phyloP scores from a whole-genome alignment of 345 rosid genomes.

The Eucalyptus brandiana region DNA sequence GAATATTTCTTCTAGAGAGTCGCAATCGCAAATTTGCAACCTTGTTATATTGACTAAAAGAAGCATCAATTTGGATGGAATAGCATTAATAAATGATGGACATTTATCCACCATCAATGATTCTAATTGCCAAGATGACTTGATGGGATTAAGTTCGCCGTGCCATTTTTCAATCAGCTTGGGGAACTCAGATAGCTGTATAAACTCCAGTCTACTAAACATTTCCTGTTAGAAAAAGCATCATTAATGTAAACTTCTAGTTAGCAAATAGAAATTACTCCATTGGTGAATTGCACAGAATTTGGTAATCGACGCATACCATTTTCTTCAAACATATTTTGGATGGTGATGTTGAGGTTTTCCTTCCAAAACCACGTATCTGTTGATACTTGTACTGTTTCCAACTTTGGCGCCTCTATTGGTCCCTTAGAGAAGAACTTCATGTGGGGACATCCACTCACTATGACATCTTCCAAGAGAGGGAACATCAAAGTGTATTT shows the following conservation, averaged over 20 bases:
- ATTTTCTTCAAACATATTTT: not conserved
- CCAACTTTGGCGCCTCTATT: not conserved
- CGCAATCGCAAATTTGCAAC: no score
- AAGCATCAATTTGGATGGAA: no score
- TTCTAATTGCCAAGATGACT: no score
- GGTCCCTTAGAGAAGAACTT: not conserved
- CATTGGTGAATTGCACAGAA: not conserved
- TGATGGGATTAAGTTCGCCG: rapidly evolving
- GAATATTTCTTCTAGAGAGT: no score
- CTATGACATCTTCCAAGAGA: not conserved
- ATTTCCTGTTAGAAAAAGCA: no score
- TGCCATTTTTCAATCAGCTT: no score
- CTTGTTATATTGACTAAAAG: no score
- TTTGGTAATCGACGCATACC: not conserved
- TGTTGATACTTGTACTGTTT: not conserved
- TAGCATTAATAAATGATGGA: no score
- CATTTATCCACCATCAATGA: no score
- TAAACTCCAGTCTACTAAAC: rapidly evolving
- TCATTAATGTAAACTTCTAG: no score
- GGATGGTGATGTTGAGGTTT: not conserved
- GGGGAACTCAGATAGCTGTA: no score
- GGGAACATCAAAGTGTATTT: not conserved
- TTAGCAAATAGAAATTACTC: not conserved
- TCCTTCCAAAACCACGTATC: not conserved
- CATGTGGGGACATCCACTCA: rapidly evolving